These are phyloP conservation scores for Larix sibirica DNA, from an alignment of 83 land plant genomes.

Conservation along the genomic window DNA sequence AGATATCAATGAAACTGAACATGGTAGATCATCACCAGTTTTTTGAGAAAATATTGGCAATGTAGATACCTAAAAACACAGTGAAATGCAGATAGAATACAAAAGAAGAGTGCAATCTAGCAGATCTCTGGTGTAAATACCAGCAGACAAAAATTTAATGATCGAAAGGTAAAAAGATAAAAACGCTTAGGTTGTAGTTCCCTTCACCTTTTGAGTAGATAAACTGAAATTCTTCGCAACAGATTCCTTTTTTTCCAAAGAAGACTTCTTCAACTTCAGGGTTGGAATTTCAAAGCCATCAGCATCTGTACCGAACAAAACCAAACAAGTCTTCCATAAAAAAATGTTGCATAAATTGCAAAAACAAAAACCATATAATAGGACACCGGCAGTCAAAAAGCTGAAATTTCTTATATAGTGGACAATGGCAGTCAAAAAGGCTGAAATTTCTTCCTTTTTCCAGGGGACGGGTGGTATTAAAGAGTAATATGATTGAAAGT, in stretches of 20 bases:
- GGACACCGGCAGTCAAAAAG: neutral
- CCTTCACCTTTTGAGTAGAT: slow-evolving; percentile 3
- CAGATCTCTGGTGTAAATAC: neutral
- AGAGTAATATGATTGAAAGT: neutral
- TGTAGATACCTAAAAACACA: neutral
- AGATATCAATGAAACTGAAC: no score
- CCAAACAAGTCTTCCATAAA: slow-evolving; percentile 1
- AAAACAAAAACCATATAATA: neutral
- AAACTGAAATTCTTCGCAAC: neutral
- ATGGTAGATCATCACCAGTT: no score
- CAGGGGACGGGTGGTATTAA: neutral
- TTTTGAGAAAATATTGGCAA: no score
- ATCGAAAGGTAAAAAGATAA: neutral
- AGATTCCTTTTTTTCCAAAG: neutral
- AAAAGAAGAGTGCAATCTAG: neutral
- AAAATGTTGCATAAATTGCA: neutral
- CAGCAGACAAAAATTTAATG: neutral
- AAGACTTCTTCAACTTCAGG: neutral
- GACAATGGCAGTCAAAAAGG: neutral
- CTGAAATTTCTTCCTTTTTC: neutral
- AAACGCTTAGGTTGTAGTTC: neutral
- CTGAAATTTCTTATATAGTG: neutral
- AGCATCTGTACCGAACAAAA: neutral
- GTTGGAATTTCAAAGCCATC: slow-evolving; percentile 11
- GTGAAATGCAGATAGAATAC: neutral